Evolutionary conservation across 306 rosid species (phyloP), one percentile per base, ranked within the genome.

Genomic region (Cucumis sativus): DNA sequence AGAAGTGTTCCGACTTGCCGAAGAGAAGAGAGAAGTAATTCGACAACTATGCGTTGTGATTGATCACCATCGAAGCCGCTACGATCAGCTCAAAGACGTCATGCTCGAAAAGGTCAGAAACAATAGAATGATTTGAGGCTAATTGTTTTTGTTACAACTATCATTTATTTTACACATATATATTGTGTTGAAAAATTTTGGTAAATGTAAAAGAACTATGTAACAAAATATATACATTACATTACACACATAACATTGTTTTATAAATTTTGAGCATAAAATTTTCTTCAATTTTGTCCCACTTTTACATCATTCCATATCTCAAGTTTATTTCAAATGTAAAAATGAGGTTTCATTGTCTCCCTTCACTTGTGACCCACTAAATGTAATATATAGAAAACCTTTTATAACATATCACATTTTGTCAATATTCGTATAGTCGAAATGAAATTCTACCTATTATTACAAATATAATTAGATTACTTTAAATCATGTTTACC

Each of bases 11-110:
- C 67, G 74, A 17, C 82, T 89, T 67, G 90, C 86, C 14, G 97
- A 91, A 79, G 88, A 84, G 80, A 93, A 93, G 86, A 85, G 83
- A 60, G 96, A 89, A 82, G 98, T 87, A 47, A 91, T 93, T 77
- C 88, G 90, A 80, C 97, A 91, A 18, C 92, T 93, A 1, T 93
- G 98, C 75, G 66, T 84, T 15, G 72, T 85, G 45, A 76, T 81
- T 69, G 97, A 93, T 63, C 89, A 91, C 83, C 92, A 93, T 77
- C 91, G 90, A 6, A 63, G 57, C 70, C 88, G 86, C 23, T 90
- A 56, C 40, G 79, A 84, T 74, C 45, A 84, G 80, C 89, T 93
- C 18, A 83, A 77, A 83, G 83, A 66, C 78, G 64, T 77, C 33
- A 49, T 87, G 61, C 25, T 85, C 23, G 84, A 75, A 39, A 76